These are phyloP conservation scores for Bromus sterilis DNA, from an alignment of 176 grass and related monocot genomes.

Conservation along the genomic window DNA sequence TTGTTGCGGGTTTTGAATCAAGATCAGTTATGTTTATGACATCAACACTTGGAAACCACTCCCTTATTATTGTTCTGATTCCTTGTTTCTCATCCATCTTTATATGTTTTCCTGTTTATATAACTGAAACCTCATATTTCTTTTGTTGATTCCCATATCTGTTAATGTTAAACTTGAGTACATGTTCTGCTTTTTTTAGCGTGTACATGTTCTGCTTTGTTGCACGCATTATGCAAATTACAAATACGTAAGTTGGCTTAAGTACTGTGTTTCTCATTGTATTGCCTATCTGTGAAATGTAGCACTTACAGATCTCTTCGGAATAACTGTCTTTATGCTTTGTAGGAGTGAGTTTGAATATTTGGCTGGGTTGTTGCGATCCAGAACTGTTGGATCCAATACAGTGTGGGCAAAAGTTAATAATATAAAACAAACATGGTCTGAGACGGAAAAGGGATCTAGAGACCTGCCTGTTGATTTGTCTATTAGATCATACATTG, in stretches of 20 bases:
- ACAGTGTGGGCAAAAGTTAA: constrained; percentile 2
- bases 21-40: background rate
- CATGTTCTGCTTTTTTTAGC: constrained; percentile 6
- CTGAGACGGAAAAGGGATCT: constrained; percentile 13
- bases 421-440: constrained; percentile 17
- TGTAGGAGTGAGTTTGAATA: constrained; percentile 54
- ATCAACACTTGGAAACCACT: background rate
- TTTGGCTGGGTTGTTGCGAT: constrained; percentile 40
- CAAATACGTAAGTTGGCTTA: background rate
- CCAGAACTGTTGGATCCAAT: constrained; percentile 44
- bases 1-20: background rate
- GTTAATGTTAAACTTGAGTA: background rate
- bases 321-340: constrained; percentile 3
- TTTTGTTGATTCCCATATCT: background rate
- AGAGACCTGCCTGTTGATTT: constrained; percentile 27
- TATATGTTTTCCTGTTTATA: background rate
- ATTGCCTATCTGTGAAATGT: background rate
- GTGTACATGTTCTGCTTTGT: background rate
- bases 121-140: background rate
- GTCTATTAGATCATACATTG: background rate
- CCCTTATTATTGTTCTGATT: constrained; percentile 1
- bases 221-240: background rate
- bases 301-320: background rate
- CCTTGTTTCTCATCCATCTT: background rate
- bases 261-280: background rate